A percentile compares a stretch with the other conserved stretches of the same genome.
These are phyloP conservation scores for Podaxis sp. DNA, from an alignment of 768 basidiomycete species.

Conservation along the genomic window DNA sequence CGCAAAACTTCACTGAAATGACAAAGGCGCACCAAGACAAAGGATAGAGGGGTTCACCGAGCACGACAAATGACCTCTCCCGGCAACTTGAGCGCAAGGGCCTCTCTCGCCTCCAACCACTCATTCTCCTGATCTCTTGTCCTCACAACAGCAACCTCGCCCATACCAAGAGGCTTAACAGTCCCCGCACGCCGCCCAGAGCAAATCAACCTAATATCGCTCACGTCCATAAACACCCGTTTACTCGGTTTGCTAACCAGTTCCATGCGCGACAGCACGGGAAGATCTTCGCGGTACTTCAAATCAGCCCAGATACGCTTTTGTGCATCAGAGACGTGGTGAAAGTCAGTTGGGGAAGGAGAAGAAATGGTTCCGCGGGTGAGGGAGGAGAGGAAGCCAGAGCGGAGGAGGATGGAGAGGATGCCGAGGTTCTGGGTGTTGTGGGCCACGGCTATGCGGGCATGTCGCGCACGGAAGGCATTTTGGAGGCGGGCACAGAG, in stretches of 20 bases:
- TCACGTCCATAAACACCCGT: slow-evolving; percentile 66
- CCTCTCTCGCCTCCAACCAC: slow-evolving; percentile 94
- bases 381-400: slow-evolving; percentile 81
- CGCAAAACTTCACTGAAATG: not conserved
- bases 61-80: slow-evolving; percentile 91
- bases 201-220: slow-evolving; percentile 75
- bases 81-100: slow-evolving; percentile 65
- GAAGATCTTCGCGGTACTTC: slow-evolving; percentile 88
- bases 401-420: slow-evolving; percentile 84
- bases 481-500: slow-evolving; percentile 91
- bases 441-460: slow-evolving; percentile 72
- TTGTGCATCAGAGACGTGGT: slow-evolving; percentile 53
- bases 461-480: slow-evolving; percentile 85
- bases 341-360: slow-evolving; percentile 64
- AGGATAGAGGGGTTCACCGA: slow-evolving; percentile 22
- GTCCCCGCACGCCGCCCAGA: slow-evolving; percentile 78
- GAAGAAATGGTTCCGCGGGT: slow-evolving; percentile 70
- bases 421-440: slow-evolving; percentile 89
- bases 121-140: slow-evolving; percentile 68
- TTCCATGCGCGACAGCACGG: slow-evolving; percentile 75
- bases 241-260: slow-evolving; percentile 84
- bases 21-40: not conserved
- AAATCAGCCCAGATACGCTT: slow-evolving; percentile 89
- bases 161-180: slow-evolving; percentile 82
- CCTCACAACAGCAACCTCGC: slow-evolving; percentile 86